Percentiles rank a stretch among this genome's conserved stretches.
Evolutionary conservation across 371 early-diverging fungal species (phyloP).

Genomic region (Syncephalastrum racemosum): DNA sequence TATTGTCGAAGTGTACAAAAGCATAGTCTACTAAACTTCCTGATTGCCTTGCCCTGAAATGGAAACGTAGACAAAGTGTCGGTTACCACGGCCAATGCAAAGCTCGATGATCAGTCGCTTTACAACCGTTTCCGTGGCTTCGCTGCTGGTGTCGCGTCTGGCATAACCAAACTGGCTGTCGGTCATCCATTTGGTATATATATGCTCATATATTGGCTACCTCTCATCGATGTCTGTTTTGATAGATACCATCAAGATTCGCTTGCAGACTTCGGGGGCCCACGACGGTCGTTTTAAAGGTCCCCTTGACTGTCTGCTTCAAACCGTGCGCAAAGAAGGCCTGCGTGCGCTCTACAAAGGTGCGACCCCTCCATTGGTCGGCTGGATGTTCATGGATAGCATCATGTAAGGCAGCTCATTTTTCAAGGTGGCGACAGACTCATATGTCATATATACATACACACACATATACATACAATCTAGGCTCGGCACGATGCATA

Average conservation of each 20-base stretch:
- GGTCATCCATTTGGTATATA: slow-evolving; percentile 79
- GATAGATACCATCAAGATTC: slow-evolving; percentile 74
- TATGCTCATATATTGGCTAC: not conserved
- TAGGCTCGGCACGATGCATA: slow-evolving; percentile 83
- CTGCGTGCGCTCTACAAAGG: slow-evolving; percentile 86
- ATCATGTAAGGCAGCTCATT: slow-evolving; percentile 53
- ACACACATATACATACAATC: not conserved
- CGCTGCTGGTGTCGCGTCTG: slow-evolving; percentile 77
- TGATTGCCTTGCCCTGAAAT: not conserved
- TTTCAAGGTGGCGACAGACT: too few species aligned
- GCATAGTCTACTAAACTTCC: too few species aligned
- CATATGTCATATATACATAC: slow-evolving; percentile 1
- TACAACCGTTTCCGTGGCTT: slow-evolving; percentile 73
- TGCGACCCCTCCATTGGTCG: slow-evolving; percentile 89
- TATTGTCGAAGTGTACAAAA: too few species aligned
- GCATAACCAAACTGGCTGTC: slow-evolving; percentile 77
- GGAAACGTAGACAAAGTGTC: not conserved
- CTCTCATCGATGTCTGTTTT: not conserved
- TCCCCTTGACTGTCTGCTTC: slow-evolving; percentile 78
- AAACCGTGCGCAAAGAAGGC: slow-evolving; percentile 78
- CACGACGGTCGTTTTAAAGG: slow-evolving; percentile 81
- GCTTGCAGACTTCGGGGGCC: slow-evolving; percentile 75
- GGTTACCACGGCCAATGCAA: slow-evolving; percentile 27
- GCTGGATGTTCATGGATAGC: slow-evolving; percentile 93
- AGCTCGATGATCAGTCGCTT: slow-evolving; percentile 38